These are phyloP conservation scores for Ophiostoma triangulosporum DNA, from an alignment of 2,329 filamentous ascomycete species.

Conservation along the genomic window DNA sequence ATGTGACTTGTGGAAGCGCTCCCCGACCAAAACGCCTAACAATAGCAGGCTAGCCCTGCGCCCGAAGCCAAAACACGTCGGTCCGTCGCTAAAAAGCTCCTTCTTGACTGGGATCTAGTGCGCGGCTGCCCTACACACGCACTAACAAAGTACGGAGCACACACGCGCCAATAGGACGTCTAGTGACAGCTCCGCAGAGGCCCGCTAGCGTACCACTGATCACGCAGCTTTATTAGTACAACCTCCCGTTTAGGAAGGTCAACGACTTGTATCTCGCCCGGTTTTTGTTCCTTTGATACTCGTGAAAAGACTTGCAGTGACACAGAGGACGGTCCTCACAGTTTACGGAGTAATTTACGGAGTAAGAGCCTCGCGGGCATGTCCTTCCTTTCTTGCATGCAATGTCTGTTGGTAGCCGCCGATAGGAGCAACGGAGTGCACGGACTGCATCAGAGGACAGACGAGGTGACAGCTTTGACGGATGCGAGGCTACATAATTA, in stretches of 20 bases:
- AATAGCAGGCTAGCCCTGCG: not conserved
- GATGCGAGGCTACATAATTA: no score
- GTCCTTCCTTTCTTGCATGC: no score
- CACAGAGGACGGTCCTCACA: no score
- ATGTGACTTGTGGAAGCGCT: not conserved
- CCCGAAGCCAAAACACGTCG: not conserved
- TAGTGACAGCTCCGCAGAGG: not conserved
- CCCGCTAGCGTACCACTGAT: not conserved
- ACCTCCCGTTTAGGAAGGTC: conserved; percentile 5
- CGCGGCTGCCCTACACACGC: not conserved
- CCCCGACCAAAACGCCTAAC: no score
- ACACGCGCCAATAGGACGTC: not conserved
- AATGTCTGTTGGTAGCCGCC: no score
- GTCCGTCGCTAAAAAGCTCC: not conserved
- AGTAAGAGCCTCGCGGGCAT: no score
- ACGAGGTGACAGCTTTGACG: no score
- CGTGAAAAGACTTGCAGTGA: no score
- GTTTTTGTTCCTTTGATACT: not conserved
- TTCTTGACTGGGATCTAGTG: not conserved
- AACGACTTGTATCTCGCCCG: not conserved
- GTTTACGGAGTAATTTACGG: no score
- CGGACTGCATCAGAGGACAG: no score
- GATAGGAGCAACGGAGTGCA: no score
- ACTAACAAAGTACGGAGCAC: no score
- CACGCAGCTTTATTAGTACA: not conserved